These are phyloP conservation scores for Cryptococcus amylolentus DNA, from an alignment of 1,284 basidiomycete species.

Conservation along the genomic window DNA sequence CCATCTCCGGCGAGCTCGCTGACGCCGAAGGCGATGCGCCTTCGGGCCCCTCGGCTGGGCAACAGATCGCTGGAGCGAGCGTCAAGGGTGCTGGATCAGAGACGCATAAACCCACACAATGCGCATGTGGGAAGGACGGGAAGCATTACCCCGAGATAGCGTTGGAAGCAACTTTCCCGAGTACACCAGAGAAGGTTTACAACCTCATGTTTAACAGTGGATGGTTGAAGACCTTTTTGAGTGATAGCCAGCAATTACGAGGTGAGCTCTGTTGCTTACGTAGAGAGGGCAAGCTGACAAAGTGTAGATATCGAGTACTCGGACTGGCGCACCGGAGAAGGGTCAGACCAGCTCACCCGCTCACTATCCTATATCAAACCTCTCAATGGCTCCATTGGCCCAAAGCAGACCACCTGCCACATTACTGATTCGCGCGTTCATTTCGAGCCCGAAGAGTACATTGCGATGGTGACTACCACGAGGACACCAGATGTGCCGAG, in stretches of 20 bases:
- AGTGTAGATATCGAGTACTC: constrained; percentile 81
- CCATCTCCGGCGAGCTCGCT: constrained; percentile 13
- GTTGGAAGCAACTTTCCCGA: constrained; percentile 75
- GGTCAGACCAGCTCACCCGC: constrained; percentile 69
- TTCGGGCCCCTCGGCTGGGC: neutral
- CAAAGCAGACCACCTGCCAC: constrained; percentile 92
- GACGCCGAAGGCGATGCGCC: constrained; percentile 10
- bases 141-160: constrained; percentile 71
- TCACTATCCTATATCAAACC: constrained; percentile 97
- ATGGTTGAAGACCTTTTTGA: constrained; percentile 93
- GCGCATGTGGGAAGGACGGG: constrained; percentile 68
- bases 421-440: constrained; percentile 78
- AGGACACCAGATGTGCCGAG: constrained; percentile 91
- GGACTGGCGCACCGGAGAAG: constrained; percentile 70
- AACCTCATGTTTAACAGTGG: constrained; percentile 94
- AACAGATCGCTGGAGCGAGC: constrained; percentile 1
- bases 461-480: constrained; percentile 82
- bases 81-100: constrained; percentile 5
- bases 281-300: neutral
- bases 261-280: constrained; percentile 58
- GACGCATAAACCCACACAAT: constrained; percentile 58
- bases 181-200: constrained; percentile 90
- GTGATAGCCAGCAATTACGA: constrained; percentile 77
- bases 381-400: constrained; percentile 79
- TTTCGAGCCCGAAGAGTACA: constrained; percentile 79